Conservation (phyloP, 2,329 filamentous ascomycete species). For the Incumbomyces delicatus region DNA sequence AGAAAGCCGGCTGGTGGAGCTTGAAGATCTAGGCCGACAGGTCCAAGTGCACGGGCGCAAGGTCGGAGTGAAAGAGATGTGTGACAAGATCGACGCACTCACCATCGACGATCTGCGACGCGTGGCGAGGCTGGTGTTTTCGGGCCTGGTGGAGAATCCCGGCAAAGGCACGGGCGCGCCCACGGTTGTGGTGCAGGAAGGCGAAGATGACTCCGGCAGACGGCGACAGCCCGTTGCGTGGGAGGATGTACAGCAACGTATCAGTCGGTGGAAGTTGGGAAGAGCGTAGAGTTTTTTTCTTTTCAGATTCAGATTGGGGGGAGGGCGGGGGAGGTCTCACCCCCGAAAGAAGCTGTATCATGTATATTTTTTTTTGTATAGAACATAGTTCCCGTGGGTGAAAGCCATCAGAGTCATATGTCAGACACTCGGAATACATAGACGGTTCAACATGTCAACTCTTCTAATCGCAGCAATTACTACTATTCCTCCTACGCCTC, state of each 20-base stretch:
- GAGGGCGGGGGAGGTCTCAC: too few relatives aligned
- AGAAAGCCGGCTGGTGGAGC: conserved; percentile 91
- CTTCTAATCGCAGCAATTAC: too few relatives aligned
- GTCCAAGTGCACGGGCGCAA: conserved; percentile 95
- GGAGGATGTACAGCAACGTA: conserved; percentile 82
- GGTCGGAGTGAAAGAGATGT: conserved; percentile 90
- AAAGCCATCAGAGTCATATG: too few relatives aligned
- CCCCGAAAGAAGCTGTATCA: too few relatives aligned
- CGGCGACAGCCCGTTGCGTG: conserved; percentile 59
- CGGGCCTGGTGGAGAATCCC: conserved; percentile 63
- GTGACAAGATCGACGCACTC: conserved; percentile 68
- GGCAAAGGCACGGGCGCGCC: conserved; percentile 77
- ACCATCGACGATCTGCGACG: conserved; percentile 71
- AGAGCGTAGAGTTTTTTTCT: conserved; percentile 45
- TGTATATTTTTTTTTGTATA: too few relatives aligned
- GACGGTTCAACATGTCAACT: too few relatives aligned
- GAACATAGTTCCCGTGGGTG: too few relatives aligned
- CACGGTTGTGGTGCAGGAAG: conserved; percentile 90
- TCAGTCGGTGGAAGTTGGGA: conserved; percentile 74
- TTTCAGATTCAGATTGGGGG: neutral
- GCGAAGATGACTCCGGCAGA: conserved; percentile 60
- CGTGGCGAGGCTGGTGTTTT: conserved; percentile 69
- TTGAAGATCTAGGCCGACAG: conserved; percentile 89
- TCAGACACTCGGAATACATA: too few relatives aligned
- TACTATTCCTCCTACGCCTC: too few relatives aligned